Base-by-base conservation (phyloP, 2,329 filamentous ascomycete species). In the Neodidymelliopsis sp. region DNA sequence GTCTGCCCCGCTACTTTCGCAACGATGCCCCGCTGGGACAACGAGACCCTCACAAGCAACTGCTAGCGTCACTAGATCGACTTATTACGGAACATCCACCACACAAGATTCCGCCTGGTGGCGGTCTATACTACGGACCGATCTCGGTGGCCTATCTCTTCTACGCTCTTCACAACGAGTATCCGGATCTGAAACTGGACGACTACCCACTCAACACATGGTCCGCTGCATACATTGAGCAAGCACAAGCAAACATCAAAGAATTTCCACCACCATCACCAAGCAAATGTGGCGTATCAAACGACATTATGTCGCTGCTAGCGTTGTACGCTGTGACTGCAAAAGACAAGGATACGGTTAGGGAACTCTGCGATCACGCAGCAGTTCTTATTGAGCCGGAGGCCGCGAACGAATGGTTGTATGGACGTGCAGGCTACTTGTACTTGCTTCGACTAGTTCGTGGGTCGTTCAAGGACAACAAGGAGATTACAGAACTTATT, bases 381-480 rank as follows among this genome's bases (percentile, higher is more conserved):
- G 74, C 68, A 6, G 77, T 82, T 35, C 79, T 78, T 37, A 67
- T 76, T 9, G 73, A 77, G 39, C 60, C 62, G 6, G 75, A 77
- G 2, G 79, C 80, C 19, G 75, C 77, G 31, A 84, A 87, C 43
- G 87, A 90, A 62, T 81, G 86, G 69, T 72, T 88, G 5, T 85
- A 86, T 65, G 88, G 88, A 5, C 79, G 85, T 9, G 84, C 87
- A 1, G 87, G 87, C 0, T 82, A 84, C 42, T 75, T 90, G 18
- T 90, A 89, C 65, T 74, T 89, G 31, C 77, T 90, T 29, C 79
- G 88, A 1, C 72, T 89, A 49, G 82, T 88, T 24, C 81, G 80
- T 16, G 77, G 79, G 20, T 80, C 79, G 54, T 82, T 88, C 34
- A 69, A 77, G 0, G 74, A 78, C 23, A 78, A 80, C 43, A 72